A percentile compares a stretch with the other conserved stretches of the same genome.
Evolutionary conservation across 345 rosid species (phyloP).

Genomic region (Melaleuca alternifolia): DNA sequence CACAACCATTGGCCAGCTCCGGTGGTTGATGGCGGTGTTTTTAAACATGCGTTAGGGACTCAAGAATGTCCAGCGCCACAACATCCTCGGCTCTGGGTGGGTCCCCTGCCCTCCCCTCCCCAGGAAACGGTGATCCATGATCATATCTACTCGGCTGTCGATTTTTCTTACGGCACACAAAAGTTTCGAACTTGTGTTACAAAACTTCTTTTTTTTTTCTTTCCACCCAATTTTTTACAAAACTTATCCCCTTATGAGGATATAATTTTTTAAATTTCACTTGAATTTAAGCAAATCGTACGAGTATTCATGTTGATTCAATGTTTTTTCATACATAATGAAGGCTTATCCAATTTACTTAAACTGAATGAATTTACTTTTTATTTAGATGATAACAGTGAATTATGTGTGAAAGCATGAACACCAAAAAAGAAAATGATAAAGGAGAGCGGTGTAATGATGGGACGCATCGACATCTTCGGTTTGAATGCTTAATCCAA

Average conservation of each 20-base stretch:
- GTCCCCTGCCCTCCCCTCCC: not conserved
- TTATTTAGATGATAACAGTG: too few species aligned
- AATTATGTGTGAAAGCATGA: not conserved
- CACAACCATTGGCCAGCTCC: not conserved
- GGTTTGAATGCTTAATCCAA: not conserved
- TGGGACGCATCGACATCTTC: not conserved
- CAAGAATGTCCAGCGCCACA: not conserved
- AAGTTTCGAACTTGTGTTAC: too few species aligned
- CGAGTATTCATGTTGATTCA: too few species aligned
- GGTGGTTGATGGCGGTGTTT: not conserved
- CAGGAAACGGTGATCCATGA: not conserved
- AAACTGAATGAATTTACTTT: too few species aligned
- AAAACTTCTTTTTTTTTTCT: too few species aligned
- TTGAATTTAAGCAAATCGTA: too few species aligned
- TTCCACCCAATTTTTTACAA: too few species aligned
- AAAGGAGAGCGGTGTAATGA: not conserved
- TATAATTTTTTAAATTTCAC: too few species aligned
- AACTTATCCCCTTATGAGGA: too few species aligned
- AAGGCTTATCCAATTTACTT: too few species aligned
- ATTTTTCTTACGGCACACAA: too few species aligned
- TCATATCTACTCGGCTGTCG: not conserved
- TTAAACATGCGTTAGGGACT: not conserved
- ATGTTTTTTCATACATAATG: too few species aligned
- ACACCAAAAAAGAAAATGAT: not conserved
- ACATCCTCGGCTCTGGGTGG: not conserved